phyloP scores from a whole-genome alignment of 2,329 filamentous ascomycete species.

The Hymenoscyphus infarciens region DNA sequence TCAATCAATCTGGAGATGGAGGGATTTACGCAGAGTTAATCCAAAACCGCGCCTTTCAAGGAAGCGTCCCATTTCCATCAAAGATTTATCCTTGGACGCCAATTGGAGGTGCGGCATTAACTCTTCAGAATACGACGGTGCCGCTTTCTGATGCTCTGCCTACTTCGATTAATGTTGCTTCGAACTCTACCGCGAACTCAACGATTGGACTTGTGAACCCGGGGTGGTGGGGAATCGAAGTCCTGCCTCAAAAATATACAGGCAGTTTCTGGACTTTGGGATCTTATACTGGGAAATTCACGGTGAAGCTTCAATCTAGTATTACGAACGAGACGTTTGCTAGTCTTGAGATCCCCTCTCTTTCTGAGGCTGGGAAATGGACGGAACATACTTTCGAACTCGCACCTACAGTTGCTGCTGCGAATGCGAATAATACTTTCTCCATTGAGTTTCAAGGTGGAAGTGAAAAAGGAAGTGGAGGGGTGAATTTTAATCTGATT shows the following conservation, averaged over 20 bases:
- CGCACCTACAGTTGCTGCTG: conserved; percentile 20
- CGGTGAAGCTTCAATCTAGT: conserved; percentile 31
- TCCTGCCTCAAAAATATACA: conserved; percentile 29
- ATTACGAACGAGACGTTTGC: conserved; percentile 22
- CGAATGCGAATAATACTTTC: conserved; percentile 50
- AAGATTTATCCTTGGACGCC: conserved; percentile 39
- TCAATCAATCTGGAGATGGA: conserved; percentile 33
- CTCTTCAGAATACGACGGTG: conserved; percentile 34
- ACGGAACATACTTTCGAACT: conserved; percentile 24
- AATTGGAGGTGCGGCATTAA: conserved; percentile 24
- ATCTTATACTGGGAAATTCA: conserved; percentile 26
- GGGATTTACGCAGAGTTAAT: conserved; percentile 63
- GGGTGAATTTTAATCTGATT: conserved; percentile 55
- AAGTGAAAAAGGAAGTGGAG: too few species aligned
- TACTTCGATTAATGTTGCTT: conserved; percentile 29
- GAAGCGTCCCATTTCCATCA: conserved; percentile 43
- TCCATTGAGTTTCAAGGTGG: conserved; percentile 49
- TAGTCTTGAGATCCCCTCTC: conserved; percentile 20
- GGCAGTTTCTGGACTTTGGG: conserved; percentile 31
- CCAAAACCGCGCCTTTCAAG: conserved; percentile 67
- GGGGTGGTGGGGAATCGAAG: conserved; percentile 54
- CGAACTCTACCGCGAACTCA: conserved; percentile 33
- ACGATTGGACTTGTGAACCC: conserved; percentile 49
- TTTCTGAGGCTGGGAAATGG: conserved; percentile 22
- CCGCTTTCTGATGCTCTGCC: conserved; percentile 30